These are phyloP conservation scores for Leptomonas seymouri DNA, from an alignment of 208 protist genomes.

Conservation along the genomic window DNA sequence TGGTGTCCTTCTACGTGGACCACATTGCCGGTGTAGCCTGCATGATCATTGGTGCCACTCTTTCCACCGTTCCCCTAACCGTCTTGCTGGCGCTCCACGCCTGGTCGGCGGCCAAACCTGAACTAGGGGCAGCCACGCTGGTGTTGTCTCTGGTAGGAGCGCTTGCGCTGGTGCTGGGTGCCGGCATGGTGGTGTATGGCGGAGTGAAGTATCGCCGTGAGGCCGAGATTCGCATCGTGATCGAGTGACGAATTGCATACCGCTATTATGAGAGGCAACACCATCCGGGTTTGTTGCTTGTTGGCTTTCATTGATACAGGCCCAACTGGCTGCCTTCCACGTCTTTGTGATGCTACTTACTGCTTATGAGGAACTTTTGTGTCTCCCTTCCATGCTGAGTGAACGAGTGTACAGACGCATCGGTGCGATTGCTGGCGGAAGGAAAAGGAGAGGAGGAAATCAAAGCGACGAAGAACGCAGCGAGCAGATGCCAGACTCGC, in stretches of 20 bases:
- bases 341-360: too few species aligned
- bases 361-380: too few species aligned
- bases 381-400: too few species aligned
- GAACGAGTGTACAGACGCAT: too few species aligned
- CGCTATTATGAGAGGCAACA: too few species aligned
- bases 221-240: conserved; percentile 32
- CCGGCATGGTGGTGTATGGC: conserved; percentile 16
- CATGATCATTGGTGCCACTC: conserved; percentile 20
- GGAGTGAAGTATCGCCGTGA: conserved; percentile 24
- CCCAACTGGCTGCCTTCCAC: too few species aligned
- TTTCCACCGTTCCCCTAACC: conserved; percentile 18
- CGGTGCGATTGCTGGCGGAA: too few species aligned
- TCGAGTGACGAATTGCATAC: background rate
- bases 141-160: background rate
- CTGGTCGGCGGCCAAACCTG: conserved; percentile 1
- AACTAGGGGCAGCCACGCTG: conserved; percentile 1
- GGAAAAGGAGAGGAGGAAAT: too few species aligned
- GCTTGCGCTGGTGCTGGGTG: conserved; percentile 1
- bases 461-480: too few species aligned
- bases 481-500: too few species aligned
- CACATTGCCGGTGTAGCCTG: conserved; percentile 26
- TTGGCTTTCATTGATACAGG: too few species aligned
- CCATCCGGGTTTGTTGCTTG: too few species aligned
- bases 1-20: conserved; percentile 32
- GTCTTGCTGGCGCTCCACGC: conserved; percentile 6